A percentile compares a stretch with the other conserved stretches of the same genome.
Evolutionary conservation across 108 stramenopile genomes (phyloP).

Genomic region (Cylindrotheca fusiformis): DNA sequence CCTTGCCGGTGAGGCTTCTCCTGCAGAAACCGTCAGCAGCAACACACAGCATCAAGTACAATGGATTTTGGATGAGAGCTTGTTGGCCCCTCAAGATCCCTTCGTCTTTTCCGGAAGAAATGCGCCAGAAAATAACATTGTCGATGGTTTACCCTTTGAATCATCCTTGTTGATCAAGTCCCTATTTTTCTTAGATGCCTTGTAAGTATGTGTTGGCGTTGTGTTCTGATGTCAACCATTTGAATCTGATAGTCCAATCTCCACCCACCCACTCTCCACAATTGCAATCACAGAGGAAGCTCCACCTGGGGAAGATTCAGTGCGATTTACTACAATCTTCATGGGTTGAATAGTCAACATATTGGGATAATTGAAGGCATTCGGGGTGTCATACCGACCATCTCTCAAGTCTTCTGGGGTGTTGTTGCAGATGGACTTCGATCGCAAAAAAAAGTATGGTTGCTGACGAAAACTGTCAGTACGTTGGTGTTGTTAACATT

Average conservation of each 20-base stretch:
- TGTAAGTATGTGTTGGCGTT: too few relatives aligned
- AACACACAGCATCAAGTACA: too few relatives aligned
- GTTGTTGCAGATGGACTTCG: slow-evolving; percentile 30
- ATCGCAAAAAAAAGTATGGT: slow-evolving; percentile 45
- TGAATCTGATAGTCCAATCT: too few relatives aligned
- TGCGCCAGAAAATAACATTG: background rate
- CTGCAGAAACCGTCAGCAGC: too few relatives aligned
- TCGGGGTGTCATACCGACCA: slow-evolving; percentile 20
- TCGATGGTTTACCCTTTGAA: slow-evolving; percentile 30
- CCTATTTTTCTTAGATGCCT: slow-evolving; percentile 44
- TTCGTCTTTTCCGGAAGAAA: too few relatives aligned
- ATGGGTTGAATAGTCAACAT: slow-evolving; percentile 29
- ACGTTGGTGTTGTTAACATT: slow-evolving; percentile 32
- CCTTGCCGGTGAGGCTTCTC: too few relatives aligned
- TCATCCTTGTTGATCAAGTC: slow-evolving; percentile 33
- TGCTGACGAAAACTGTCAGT: slow-evolving; percentile 26
- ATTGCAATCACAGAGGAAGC: too few relatives aligned
- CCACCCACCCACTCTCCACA: too few relatives aligned
- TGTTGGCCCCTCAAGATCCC: too few relatives aligned
- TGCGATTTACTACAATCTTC: slow-evolving; percentile 43
- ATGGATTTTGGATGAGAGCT: too few relatives aligned
- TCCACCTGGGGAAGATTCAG: slow-evolving; percentile 52
- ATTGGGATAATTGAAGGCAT: slow-evolving; percentile 43
- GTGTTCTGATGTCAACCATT: too few relatives aligned
- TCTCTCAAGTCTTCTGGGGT: slow-evolving; percentile 36